Conservation (phyloP, 805 yeast species). For the Wickerhamomyces hampshirensis region DNA sequence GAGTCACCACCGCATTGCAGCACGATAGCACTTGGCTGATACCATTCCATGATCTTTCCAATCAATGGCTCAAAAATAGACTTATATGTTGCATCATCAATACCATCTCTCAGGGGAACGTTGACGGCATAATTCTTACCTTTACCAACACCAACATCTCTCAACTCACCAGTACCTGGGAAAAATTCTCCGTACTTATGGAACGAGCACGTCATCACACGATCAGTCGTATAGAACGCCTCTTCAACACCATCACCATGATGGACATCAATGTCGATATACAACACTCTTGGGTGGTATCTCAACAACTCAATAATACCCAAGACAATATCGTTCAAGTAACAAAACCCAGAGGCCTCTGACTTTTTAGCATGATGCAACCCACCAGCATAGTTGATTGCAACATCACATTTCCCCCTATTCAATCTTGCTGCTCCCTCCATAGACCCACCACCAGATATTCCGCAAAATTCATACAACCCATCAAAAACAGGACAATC, state of each 20-base stretch:
- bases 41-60: slow-evolving; percentile 71
- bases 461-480: slow-evolving; percentile 66
- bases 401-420: slow-evolving; percentile 82
- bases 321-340: slow-evolving; percentile 83
- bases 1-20: slow-evolving; percentile 99
- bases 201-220: slow-evolving; percentile 87
- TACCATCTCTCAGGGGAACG: slow-evolving; percentile 88
- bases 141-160: slow-evolving; percentile 78
- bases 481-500: slow-evolving; percentile 87
- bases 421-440: slow-evolving; percentile 85
- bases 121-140: slow-evolving; percentile 83
- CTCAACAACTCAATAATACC: slow-evolving; percentile 77
- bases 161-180: slow-evolving; percentile 88
- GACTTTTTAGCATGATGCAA: slow-evolving; percentile 89
- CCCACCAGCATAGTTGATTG: slow-evolving; percentile 93
- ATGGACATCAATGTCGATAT: slow-evolving; percentile 87
- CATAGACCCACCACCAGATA: slow-evolving; percentile 84
- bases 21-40: slow-evolving; percentile 95
- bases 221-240: slow-evolving; percentile 86
- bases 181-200: slow-evolving; percentile 91
- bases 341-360: slow-evolving; percentile 89
- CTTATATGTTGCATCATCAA: slow-evolving; percentile 77
- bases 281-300: slow-evolving; percentile 79
- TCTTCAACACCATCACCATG: slow-evolving; percentile 97
- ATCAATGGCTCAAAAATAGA: slow-evolving; percentile 88